Evolutionary conservation across 495 filamentous ascomycete species (phyloP).

Genomic region (Aspergillus ostianus): DNA sequence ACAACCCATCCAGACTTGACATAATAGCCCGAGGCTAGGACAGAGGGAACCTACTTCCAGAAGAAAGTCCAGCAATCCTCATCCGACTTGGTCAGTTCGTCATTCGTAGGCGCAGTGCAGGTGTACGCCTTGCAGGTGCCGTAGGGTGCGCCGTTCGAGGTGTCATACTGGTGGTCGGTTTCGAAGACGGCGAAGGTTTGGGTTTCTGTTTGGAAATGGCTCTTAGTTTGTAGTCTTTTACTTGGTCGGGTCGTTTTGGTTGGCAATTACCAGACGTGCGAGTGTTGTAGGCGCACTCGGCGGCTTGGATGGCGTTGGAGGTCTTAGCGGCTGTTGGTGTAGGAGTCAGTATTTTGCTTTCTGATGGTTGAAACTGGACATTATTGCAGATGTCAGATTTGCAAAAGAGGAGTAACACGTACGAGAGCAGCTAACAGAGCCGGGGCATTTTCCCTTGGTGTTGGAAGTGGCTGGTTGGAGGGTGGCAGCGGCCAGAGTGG

Average conservation of each 20-base stretch:
- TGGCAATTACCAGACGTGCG: constrained; percentile 21
- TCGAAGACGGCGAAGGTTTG: constrained; percentile 39
- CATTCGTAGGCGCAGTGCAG: constrained; percentile 25
- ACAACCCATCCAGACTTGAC: neutral
- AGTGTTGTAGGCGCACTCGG: constrained; percentile 42
- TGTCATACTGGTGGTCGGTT: constrained; percentile 35
- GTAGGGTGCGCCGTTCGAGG: constrained; percentile 33
- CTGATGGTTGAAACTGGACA: too few relatives aligned
- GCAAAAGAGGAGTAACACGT: neutral
- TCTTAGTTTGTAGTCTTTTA: too few relatives aligned
- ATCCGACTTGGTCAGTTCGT: constrained; percentile 22
- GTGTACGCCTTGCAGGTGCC: constrained; percentile 40
- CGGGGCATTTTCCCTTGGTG: constrained; percentile 32
- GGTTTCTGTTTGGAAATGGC: constrained; percentile 6
- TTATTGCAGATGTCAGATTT: too few relatives aligned
- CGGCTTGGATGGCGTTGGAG: constrained; percentile 37
- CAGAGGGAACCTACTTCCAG: constrained; percentile 23
- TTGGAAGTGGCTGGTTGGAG: constrained; percentile 29
- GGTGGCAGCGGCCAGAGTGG: constrained; percentile 23
- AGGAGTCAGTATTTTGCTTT: neutral
- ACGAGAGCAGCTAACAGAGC: constrained; percentile 25
- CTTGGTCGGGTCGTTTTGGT: neutral
- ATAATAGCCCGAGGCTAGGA: neutral
- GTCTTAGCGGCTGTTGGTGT: constrained; percentile 26
- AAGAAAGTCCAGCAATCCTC: constrained; percentile 38